Evolutionary conservation across 305 asterid genomes (phyloP).

Genomic region (Rubia balearica): DNA sequence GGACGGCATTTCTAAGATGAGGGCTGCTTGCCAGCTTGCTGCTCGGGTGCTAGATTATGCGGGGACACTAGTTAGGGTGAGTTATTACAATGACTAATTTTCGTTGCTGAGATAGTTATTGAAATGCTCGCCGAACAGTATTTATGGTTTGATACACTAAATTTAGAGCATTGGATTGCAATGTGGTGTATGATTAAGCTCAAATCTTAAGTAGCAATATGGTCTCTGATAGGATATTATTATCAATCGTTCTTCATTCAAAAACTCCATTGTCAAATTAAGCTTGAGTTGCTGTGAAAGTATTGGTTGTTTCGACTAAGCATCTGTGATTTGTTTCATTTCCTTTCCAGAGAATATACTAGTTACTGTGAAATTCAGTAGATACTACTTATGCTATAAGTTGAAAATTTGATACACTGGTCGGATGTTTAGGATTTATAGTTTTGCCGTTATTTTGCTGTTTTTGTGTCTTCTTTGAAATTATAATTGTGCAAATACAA

Average conservation of each 20-base stretch:
- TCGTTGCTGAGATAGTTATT: background rate
- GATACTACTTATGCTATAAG: background rate
- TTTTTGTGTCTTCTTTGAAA: background rate
- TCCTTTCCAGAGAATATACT: background rate
- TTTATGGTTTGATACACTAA: background rate
- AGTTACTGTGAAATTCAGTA: background rate
- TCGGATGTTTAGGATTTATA: background rate
- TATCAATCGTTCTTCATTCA: background rate
- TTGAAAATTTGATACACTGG: background rate
- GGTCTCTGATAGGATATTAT: background rate
- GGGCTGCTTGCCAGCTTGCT: slow-evolving; percentile 93
- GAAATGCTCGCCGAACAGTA: background rate
- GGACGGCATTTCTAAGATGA: slow-evolving; percentile 70
- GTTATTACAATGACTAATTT: slow-evolving; percentile 20
- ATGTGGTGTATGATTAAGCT: background rate
- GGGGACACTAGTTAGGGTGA: slow-evolving; percentile 85
- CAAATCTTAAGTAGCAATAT: background rate
- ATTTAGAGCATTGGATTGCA: background rate
- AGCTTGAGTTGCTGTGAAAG: background rate
- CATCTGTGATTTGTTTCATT: background rate
- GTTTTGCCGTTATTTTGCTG: background rate
- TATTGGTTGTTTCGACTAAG: background rate
- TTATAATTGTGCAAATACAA: background rate
- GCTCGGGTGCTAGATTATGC: slow-evolving; percentile 80
- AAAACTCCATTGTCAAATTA: background rate